Evolutionary conservation across 306 rosid genomes (phyloP), one percentile per base, ranked within the genome.

Genomic region (Abrus pulchellus): DNA sequence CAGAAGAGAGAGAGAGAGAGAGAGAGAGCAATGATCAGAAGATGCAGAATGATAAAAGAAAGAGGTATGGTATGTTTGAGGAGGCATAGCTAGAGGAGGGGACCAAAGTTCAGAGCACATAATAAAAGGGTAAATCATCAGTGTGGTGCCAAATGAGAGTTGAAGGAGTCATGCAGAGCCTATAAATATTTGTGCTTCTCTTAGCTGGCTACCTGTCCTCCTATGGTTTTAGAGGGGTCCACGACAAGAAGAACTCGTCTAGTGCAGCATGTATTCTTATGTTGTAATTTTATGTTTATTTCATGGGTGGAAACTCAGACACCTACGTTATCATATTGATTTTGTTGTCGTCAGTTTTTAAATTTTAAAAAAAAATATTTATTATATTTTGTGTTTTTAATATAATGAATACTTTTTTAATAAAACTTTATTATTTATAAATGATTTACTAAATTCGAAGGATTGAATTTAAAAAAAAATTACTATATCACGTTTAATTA

Each of bases 201-300:
- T 85, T 85, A 85, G 93, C 89, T 89, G 93, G 71, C 76, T 65
- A 9, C 66, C 76, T 89, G 84, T 69, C 74, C 66, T 11, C 43
- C 80, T 68, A 49, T 60, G 61, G 66, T 69, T 54, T 75, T 59
- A 36, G 13, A 34, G 82, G 86, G 89, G 84, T 60, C 87, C 80
- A 66, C 76, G 32, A 67, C 60, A 66, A 20, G 14, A 14, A 41
- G 34, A 30, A n/a, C 6, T 7, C 2, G 1, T 8, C 20, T 4
- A 3, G 7, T 67, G 72, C 43, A 67, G 43, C 72, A 67, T 28
- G n/a, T 3, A 4, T 4, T 43, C 7, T 3, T 43, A 43, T 43
- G 1, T 43, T 43, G 5, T 4, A 3, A 43, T 43, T 20, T 20
- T 20, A 20, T 20, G 20, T 20, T 20, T 20, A 20, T 20, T 20